Evolutionary conservation across 2,329 filamentous ascomycete genomes (phyloP), one percentile per base, ranked within the genome.

Genomic region (Tolypocladium endophyticum): DNA sequence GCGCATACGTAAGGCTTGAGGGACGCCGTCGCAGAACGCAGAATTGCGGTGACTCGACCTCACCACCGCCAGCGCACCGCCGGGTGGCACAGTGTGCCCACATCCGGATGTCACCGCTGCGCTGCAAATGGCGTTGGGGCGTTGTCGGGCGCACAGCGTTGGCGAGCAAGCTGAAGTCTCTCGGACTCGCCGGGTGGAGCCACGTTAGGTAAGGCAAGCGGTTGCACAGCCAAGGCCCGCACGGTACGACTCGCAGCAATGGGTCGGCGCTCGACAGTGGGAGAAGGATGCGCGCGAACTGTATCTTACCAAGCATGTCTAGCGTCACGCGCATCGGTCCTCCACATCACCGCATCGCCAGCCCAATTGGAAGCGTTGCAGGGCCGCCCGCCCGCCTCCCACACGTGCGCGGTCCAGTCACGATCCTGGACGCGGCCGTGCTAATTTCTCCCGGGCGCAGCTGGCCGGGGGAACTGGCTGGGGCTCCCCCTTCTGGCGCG

Each of bases 401-500:
- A 38, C 39, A 6, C 2, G 20, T n/a, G 1, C 36, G 25, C 23
- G 6, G 23, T 33, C 56, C 43, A 52, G 33, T 59, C 58, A 59
- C 25, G 20, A n/a, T 8, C 38, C 50, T 28, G 58, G 28, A 52
- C 56, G 20, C 43, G 14, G 4, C 9, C 56, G 11, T 43, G 43
- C 56, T 53, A 53, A 58, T 58, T 52, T 58, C 56, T 36, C 45
- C 11, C 23, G 35, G 47, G 9, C 47, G 12, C n/a, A 25, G 18
- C 43, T 38, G 36, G 50, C 50, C 35, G 50, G 50, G 50, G 50
- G 28, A n/a, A 12, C 58, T 28, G 52, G 50, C 53, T 43, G 47
- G 47, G 56, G 59, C 41, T 59, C 55, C 61, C 59, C 57, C 58
- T 59, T 57, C 59, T 57, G 28, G 59, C 59, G 43, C 60, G 57